Evolutionary conservation across 208 protist genomes (phyloP), one percentile per base, ranked within the genome.

Genomic region (Wallacemonas sp.): DNA sequence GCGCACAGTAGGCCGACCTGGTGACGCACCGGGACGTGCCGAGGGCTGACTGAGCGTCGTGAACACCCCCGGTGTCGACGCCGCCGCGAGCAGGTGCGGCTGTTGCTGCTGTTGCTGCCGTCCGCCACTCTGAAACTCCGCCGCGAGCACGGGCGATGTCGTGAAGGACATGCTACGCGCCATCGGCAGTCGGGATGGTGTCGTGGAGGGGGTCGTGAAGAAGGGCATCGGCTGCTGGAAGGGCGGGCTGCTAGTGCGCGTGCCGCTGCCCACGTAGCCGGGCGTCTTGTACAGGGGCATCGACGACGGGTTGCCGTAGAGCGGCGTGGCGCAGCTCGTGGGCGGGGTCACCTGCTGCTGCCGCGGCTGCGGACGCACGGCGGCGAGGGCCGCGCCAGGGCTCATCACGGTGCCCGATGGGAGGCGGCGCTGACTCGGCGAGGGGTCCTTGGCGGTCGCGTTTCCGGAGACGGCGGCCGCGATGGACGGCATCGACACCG

Each of bases 81-180:
- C 36, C 7, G 7, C 10, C 14, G 36, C 14, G 36, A 41, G 36
- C 36, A 14, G 36, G 7, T 41, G 36, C 36, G 0, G 36, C 14
- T 41, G 36, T 7, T 14, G 10, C 10, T 14, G 36, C 36, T 14
- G 36, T 41, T 41, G 36, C 36, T 22, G n/a, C 10, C 42, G 42
- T 22, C 16, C 42, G 3, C 41, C 66, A 33, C 20, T 25, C 39
- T 32, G 33, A 14, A 41, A 32, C 23, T 26, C 41, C 64, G 42
- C 49, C 64, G 64, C 12, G 14, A 42, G 11, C 20, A 54, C 28
- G 2, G 66, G 39, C 33, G 59, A 52, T 2, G 61, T 54, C 29
- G 61, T 57, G 46, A 67, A 46, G 7, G 69, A 61, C 20, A 32
- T 32, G 48, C 7, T 32, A 7, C 48, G 48, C 48, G 48, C 20